Evolutionary conservation across 371 early-diverging fungal species (phyloP), one percentile per base, ranked within the genome.

Genomic region (Fennellomyces sp.): DNA sequence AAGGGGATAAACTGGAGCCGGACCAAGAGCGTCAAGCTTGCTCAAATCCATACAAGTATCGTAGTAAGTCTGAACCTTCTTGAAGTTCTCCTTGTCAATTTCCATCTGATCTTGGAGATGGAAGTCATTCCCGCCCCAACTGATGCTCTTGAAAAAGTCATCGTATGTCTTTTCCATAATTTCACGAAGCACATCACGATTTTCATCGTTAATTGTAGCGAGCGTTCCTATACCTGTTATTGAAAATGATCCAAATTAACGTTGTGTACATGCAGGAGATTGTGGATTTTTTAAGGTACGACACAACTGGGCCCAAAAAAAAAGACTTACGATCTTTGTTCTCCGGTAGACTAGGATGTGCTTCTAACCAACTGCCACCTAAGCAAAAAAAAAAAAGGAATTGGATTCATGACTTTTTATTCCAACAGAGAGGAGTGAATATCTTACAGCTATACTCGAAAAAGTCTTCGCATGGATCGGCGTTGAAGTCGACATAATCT

Each of bases 281-380:
- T 49, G 21, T n/a, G 25, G 53, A 29, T n/a, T n/a, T 35, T 54
- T 54, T 33, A 25, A 1, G 49, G 21, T 49, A 15, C 4, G 11
- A 49, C 27, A 25, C 12, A 5, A 15, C 25, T 6, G 26, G 15
- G 27, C 49, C 27, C 29, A 31, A 28, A 19, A 53, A 19, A 13
- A 17, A 13, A 21, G 25, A 56, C 58, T 36, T 70, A 73, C 77
- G 63, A 21, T 74, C 59, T 51, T 82, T 66, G 47, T 82, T 75
- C 12, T 70, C 74, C 0, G 87, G 85, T 23, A 86, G 78, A 13
- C 68, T 61, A 12, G 75, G 45, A 23, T 45, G n/a, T 52, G 0
- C 60, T 41, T 47, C 69, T 26, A 66, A 53, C 74, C 84, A 86
- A 31, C 65, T 71, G 23, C 84, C 83, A 57, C 86, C 84, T 84